phyloP scores from a whole-genome alignment of 169 alveolate species.

The Eimeria sp. region DNA sequence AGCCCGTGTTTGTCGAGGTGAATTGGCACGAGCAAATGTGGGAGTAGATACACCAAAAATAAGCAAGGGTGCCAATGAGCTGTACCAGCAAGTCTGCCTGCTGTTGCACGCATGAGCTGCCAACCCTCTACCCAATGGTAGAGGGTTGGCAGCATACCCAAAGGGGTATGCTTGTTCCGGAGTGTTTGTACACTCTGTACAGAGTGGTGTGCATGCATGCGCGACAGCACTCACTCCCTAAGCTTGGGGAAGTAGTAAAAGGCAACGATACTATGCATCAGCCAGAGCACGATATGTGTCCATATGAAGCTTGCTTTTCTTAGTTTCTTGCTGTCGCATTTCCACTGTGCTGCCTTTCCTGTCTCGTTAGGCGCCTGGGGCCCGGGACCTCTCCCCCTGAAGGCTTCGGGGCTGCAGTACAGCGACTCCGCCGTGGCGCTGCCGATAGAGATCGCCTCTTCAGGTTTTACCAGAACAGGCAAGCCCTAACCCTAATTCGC shows the following conservation, averaged over 20 bases:
- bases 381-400: constrained; percentile 48
- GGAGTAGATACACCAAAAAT: constrained; percentile 5
- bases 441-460: constrained; percentile 67
- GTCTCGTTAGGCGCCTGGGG: constrained; percentile 31
- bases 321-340: neutral
- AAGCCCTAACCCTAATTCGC: neutral
- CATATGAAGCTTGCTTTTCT: neutral
- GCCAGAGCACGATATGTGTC: neutral
- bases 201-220: constrained; percentile 2
- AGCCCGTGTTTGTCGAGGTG: neutral
- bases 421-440: constrained; percentile 64
- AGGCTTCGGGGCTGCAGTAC: constrained; percentile 43
- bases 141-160: too few species aligned
- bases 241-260: neutral
- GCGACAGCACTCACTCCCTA: neutral
- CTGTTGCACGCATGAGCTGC: neutral
- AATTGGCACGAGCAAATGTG: neutral
- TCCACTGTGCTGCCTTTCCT: constrained; percentile 10
- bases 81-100: neutral
- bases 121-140: neutral
- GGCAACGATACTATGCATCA: neutral
- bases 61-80: neutral
- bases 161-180: neutral
- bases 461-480: constrained; percentile 61
- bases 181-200: neutral